A percentile compares a stretch with the other conserved stretches of the same genome.
phyloP scores from a whole-genome alignment of 371 early-diverging fungal genomes.

The Mortierella sp. region DNA sequence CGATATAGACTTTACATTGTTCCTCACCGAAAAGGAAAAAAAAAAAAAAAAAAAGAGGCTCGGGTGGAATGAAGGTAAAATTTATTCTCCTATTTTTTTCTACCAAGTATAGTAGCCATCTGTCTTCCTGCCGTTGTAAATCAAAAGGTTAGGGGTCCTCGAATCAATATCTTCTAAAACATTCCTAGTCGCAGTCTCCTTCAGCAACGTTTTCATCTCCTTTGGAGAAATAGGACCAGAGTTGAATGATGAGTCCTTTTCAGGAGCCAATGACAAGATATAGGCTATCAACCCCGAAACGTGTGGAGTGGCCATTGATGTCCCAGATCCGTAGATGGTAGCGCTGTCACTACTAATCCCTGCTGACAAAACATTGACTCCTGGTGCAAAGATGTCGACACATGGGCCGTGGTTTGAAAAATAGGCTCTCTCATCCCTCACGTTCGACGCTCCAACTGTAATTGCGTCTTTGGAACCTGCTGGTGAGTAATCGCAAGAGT shows the following conservation, averaged over 20 bases:
- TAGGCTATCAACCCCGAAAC: constrained; percentile 97
- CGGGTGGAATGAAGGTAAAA: too few species aligned
- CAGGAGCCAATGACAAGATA: constrained; percentile 72
- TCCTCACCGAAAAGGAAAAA: too few species aligned
- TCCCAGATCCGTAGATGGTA: constrained; percentile 97
- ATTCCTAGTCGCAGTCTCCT: constrained; percentile 74
- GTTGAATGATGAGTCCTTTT: constrained; percentile 63
- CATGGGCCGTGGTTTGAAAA: constrained; percentile 96
- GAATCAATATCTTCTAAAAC: constrained; percentile 71
- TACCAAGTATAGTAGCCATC: constrained; percentile 46
- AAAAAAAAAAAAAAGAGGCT: too few species aligned
- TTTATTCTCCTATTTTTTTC: too few species aligned
- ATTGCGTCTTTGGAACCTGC: constrained; percentile 92
- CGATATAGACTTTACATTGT: too few species aligned
- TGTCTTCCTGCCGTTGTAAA: constrained; percentile 73
- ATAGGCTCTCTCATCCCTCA: constrained; percentile 86
- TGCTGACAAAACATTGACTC: constrained; percentile 89
- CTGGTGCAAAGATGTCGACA: constrained; percentile 97
- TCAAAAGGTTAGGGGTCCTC: constrained; percentile 84
- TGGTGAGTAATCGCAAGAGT: constrained; percentile 98
- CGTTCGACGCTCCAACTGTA: constrained; percentile 97
- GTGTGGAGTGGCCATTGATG: constrained; percentile 99
- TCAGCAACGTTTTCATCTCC: constrained; percentile 82
- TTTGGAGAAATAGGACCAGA: constrained; percentile 70
- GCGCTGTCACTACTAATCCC: constrained; percentile 85